phyloP scores from a whole-genome alignment of 768 basidiomycete genomes.

The Tulasnella sp. region DNA sequence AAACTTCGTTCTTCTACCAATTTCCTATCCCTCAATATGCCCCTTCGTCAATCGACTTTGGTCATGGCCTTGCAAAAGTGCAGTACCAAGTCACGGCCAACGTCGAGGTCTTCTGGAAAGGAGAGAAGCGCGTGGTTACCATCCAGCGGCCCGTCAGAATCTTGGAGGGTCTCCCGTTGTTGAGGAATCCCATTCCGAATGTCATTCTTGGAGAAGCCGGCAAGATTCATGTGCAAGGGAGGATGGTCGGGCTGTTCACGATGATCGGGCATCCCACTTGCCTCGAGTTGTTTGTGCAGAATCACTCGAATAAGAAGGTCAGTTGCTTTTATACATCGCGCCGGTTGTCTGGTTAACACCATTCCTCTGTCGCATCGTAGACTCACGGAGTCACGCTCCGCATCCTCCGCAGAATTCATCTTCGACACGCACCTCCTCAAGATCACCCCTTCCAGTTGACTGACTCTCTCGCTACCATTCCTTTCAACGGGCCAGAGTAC shows the following conservation, averaged over 20 bases:
- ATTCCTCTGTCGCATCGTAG: conserved; percentile 26
- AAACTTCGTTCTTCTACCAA: conserved; percentile 70
- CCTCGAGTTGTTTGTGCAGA: conserved; percentile 69
- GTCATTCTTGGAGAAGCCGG: conserved; percentile 66
- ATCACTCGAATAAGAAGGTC: conserved; percentile 72
- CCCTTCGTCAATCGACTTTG: conserved; percentile 63
- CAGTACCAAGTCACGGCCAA: conserved; percentile 64
- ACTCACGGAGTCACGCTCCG: conserved; percentile 55
- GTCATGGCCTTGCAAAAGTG: conserved; percentile 52
- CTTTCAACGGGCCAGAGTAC: conserved; percentile 66
- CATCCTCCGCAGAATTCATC: conserved; percentile 47
- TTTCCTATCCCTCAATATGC: conserved; percentile 56
- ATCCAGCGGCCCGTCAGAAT: conserved; percentile 51
- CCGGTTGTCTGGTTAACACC: background rate
- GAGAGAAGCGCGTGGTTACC: conserved; percentile 55
- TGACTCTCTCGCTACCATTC: conserved; percentile 55
- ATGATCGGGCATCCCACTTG: conserved; percentile 60
- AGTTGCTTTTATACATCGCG: conserved; percentile 14
- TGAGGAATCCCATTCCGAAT: background rate
- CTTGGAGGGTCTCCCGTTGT: conserved; percentile 39
- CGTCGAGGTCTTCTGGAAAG: conserved; percentile 64
- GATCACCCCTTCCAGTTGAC: conserved; percentile 44
- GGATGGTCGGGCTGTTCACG: conserved; percentile 47
- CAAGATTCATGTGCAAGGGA: conserved; percentile 66
- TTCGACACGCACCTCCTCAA: conserved; percentile 32